A percentile compares a stretch with the other conserved stretches of the same genome.
Evolutionary conservation across 208 protist genomes (phyloP).

Genomic region (Trichomonas tenax): DNA sequence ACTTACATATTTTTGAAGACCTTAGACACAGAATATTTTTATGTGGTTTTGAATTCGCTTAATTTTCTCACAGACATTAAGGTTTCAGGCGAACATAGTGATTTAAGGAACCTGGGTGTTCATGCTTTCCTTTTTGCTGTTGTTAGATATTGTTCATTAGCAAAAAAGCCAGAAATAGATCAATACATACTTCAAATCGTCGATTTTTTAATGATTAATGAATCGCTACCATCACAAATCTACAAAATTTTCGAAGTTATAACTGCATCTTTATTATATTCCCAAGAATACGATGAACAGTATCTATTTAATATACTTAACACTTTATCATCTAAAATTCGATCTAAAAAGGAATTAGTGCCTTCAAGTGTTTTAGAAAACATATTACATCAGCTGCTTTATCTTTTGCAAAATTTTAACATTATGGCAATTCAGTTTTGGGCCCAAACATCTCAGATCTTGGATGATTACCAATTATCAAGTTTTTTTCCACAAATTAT

Average conservation of each 20-base stretch:
- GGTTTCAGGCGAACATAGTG: background rate
- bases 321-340: background rate
- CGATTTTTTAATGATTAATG: background rate
- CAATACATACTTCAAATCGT: background rate
- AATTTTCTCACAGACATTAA: background rate
- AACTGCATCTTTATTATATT: background rate
- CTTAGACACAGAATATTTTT: background rate
- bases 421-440: background rate
- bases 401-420: background rate
- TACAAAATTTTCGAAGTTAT: background rate
- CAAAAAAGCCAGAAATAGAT: background rate
- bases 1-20: background rate
- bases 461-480: background rate
- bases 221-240: background rate
- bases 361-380: background rate
- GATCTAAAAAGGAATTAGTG: background rate
- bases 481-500: background rate
- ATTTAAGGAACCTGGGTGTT: background rate
- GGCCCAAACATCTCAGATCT: background rate
- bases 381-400: background rate
- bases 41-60: background rate
- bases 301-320: background rate
- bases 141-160: background rate
- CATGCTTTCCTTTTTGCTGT: background rate
- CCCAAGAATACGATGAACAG: background rate